Conservation (phyloP, 2,329 filamentous ascomycete genomes). For the Chaetomium globosum region DNA sequence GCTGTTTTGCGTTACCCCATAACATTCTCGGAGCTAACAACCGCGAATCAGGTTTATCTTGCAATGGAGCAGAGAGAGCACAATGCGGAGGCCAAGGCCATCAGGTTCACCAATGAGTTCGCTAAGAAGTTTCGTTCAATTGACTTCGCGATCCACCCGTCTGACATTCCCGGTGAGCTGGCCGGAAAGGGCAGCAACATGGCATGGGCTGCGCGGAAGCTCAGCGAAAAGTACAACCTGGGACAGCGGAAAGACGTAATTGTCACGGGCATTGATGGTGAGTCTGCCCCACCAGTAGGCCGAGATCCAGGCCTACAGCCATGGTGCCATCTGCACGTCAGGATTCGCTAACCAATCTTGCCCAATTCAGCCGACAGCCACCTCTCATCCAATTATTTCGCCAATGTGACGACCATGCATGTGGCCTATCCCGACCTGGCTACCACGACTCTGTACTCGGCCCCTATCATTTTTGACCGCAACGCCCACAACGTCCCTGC, state of each 20-base stretch:
- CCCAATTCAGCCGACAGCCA: constrained; percentile 66
- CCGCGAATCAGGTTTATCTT: constrained; percentile 61
- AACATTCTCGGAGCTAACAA: constrained; percentile 29
- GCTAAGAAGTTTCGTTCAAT: constrained; percentile 67
- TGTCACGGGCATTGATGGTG: constrained; percentile 73
- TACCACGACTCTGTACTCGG: constrained; percentile 65
- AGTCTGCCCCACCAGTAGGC: constrained; percentile 38
- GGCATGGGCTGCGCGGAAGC: constrained; percentile 68
- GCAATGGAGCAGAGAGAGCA: constrained; percentile 72
- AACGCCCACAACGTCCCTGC: constrained; percentile 70
- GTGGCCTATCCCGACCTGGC: constrained; percentile 61
- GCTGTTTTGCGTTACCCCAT: constrained; percentile 23
- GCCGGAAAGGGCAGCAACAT: constrained; percentile 76
- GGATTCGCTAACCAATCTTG: constrained; percentile 39
- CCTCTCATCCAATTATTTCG: constrained; percentile 68
- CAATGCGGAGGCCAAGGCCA: constrained; percentile 63
- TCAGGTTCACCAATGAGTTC: constrained; percentile 63
- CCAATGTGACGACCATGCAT: constrained; percentile 66
- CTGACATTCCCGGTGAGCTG: constrained; percentile 66
- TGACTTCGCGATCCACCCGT: constrained; percentile 68
- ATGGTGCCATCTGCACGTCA: constrained; percentile 26
- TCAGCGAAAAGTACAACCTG: constrained; percentile 63
- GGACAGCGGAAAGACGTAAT: constrained; percentile 62
- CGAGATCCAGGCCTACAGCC: constrained; percentile 8
- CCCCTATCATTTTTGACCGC: constrained; percentile 73